A percentile compares a stretch with the other conserved stretches of the same genome.
These are phyloP conservation scores for Neckera pumila DNA, from an alignment of 225 moss, liverwort and hornwort genomes.

Conservation along the genomic window DNA sequence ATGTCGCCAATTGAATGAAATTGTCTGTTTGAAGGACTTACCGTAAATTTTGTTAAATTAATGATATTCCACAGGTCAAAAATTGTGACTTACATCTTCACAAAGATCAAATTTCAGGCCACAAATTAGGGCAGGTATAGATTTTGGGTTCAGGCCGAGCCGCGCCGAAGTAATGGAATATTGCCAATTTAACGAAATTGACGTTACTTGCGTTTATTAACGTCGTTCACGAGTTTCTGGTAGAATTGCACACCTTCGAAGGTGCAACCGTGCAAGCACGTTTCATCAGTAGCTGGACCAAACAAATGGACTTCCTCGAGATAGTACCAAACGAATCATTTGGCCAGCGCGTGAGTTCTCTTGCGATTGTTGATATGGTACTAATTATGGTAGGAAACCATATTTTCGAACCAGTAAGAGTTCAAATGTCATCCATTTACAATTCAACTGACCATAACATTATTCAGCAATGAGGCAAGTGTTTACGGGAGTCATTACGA, in stretches of 20 bases:
- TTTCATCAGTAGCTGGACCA: background rate
- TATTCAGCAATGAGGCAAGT: background rate
- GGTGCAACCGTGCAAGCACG: background rate
- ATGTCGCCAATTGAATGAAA: background rate
- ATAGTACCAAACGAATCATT: background rate
- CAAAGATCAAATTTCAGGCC: background rate
- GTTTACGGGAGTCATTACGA: background rate
- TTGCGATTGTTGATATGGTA: background rate
- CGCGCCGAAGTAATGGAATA: background rate
- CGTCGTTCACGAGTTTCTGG: background rate
- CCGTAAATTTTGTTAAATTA: background rate
- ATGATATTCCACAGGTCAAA: background rate
- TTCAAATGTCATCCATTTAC: background rate
- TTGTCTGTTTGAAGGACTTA: background rate
- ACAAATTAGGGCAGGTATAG: background rate
- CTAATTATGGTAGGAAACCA: background rate
- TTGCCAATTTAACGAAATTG: background rate
- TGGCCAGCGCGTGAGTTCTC: background rate
- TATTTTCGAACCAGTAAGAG: background rate
- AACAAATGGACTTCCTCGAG: background rate
- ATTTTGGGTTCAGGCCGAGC: background rate
- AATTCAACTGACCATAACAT: too few species aligned
- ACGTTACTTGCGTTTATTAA: background rate
- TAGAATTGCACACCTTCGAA: background rate
- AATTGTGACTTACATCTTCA: background rate